phyloP scores from a whole-genome alignment of 495 filamentous ascomycete species.

The Pyrenopolyporus hunteri region DNA sequence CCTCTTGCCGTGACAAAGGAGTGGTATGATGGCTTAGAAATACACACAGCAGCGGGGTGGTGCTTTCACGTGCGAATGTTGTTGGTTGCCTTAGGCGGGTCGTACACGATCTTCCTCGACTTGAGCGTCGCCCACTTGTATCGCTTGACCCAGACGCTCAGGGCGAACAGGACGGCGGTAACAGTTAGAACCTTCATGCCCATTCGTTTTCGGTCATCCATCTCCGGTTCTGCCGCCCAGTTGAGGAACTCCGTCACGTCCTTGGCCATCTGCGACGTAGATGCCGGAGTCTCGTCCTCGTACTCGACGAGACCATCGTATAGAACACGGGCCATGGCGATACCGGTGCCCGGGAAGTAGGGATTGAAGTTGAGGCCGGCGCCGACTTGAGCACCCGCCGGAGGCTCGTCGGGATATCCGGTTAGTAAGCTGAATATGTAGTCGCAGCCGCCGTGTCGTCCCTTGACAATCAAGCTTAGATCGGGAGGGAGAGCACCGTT shows the following conservation, averaged over 20 bases:
- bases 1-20: conserved; percentile 46
- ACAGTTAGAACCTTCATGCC: conserved; percentile 90
- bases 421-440: conserved; percentile 97
- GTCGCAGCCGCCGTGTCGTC: conserved; percentile 94
- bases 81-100: conserved; percentile 64
- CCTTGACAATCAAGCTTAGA: conserved; percentile 97
- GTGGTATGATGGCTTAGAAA: conserved; percentile 46
- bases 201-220: conserved; percentile 99
- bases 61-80: conserved; percentile 45
- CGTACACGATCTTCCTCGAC: conserved; percentile 89
- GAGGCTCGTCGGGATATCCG: conserved; percentile 97
- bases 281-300: conserved; percentile 93
- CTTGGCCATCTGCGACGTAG: conserved; percentile 99
- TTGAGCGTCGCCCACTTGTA: conserved; percentile 99
- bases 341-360: conserved; percentile 98
- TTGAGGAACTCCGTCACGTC: conserved; percentile 98
- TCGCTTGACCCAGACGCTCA: conserved; percentile 97
- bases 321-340: conserved; percentile 97
- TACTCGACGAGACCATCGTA: conserved; percentile 99
- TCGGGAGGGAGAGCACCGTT: conserved; percentile 97
- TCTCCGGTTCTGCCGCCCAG: conserved; percentile 98
- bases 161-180: conserved; percentile 74
- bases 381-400: conserved; percentile 79
- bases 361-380: conserved; percentile 99
- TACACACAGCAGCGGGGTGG: conserved; percentile 52